These are phyloP conservation scores for Podaxis sp. DNA, from an alignment of 768 basidiomycete genomes.

Conservation along the genomic window DNA sequence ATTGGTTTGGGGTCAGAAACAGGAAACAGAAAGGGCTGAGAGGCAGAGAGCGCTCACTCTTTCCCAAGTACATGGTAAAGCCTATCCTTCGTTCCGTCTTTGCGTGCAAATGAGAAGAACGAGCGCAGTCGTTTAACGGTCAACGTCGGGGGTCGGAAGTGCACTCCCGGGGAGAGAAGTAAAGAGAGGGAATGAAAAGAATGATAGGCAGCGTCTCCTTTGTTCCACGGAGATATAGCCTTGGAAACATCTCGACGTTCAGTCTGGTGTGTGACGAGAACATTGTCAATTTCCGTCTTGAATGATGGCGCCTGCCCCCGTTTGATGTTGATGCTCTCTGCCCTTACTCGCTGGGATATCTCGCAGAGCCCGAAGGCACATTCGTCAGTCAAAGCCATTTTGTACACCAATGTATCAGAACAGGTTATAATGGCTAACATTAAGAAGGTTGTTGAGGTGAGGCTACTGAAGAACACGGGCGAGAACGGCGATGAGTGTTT, in stretches of 20 bases:
- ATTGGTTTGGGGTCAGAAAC: not conserved
- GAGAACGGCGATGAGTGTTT: no score
- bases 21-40: not conserved
- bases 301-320: not conserved
- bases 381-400: no score
- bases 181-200: not conserved
- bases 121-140: not conserved
- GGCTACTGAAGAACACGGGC: no score
- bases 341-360: no score
- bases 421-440: no score
- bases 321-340: not conserved
- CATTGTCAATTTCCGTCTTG: not conserved
- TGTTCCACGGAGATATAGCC: not conserved
- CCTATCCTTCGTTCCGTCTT: no score
- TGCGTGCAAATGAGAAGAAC: no score
- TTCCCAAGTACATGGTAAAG: not conserved
- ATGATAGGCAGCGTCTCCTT: not conserved
- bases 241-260: not conserved
- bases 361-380: no score
- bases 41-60: not conserved
- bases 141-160: not conserved
- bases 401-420: no score
- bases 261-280: not conserved
- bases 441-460: no score
- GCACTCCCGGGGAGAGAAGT: not conserved